A percentile compares a stretch with the other conserved stretches of the same genome.
Evolutionary conservation across 305 asterid genomes (phyloP).

Genomic region (Plantago rigida): DNA sequence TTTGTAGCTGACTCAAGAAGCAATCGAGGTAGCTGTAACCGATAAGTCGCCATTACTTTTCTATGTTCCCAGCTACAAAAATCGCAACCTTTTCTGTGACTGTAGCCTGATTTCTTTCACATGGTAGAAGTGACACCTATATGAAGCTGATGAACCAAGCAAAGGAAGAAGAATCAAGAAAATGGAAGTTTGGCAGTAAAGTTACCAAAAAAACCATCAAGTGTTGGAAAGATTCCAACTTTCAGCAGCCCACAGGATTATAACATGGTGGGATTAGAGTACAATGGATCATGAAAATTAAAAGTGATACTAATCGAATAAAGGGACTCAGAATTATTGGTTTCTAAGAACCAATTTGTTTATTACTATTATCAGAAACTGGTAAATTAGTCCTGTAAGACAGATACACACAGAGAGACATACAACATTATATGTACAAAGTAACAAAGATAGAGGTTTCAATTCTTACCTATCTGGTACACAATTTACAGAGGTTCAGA

Average conservation of each 20-base stretch:
- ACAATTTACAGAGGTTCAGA: background rate
- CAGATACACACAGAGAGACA: background rate
- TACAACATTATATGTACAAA: no score
- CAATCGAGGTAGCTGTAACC: no score
- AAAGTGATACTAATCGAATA: background rate
- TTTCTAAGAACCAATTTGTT: background rate
- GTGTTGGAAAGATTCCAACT: no score
- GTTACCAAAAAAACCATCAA: no score
- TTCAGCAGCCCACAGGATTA: background rate
- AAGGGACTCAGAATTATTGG: background rate
- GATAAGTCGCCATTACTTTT: no score
- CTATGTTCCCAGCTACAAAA: no score
- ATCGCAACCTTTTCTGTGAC: no score
- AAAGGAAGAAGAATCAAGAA: constrained; percentile 1
- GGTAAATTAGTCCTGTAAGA: background rate
- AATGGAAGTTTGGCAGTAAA: background rate
- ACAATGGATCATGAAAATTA: background rate
- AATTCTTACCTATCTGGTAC: background rate
- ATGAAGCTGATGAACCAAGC: background rate
- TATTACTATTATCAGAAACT: background rate
- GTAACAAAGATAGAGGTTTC: background rate
- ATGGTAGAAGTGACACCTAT: no score
- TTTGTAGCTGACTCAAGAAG: background rate
- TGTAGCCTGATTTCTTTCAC: no score
- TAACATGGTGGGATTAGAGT: background rate